Evolutionary conservation across 805 yeast species (phyloP).

Genomic region (Wickerhamiella occidentalis): DNA sequence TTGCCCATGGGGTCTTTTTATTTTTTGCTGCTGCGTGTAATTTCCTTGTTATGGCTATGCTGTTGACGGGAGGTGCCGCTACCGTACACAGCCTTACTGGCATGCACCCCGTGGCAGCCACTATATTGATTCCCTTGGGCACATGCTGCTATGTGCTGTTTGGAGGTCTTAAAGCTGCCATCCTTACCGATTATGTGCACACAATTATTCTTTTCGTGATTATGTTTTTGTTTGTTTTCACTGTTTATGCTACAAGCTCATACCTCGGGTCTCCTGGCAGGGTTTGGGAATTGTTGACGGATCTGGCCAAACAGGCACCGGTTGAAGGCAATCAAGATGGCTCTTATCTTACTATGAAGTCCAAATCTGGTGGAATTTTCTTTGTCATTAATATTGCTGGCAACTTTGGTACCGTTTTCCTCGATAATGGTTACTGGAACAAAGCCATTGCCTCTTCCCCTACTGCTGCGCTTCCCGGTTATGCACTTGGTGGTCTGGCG

Average conservation of each 20-base stretch:
- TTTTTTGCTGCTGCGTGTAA: slow-evolving; percentile 82
- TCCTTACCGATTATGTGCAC: slow-evolving; percentile 66
- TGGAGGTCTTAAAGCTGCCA: slow-evolving; percentile 77
- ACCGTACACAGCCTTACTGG: slow-evolving; percentile 73
- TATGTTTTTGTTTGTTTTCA: slow-evolving; percentile 68
- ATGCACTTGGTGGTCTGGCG: slow-evolving; percentile 74
- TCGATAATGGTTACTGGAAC: slow-evolving; percentile 82
- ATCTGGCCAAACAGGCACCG: slow-evolving; percentile 45
- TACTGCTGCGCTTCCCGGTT: slow-evolving; percentile 75
- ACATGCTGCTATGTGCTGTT: slow-evolving; percentile 61
- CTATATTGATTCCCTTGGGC: slow-evolving; percentile 72
- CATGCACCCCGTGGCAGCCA: slow-evolving; percentile 67
- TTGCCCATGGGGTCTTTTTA: slow-evolving; percentile 47
- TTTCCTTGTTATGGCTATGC: slow-evolving; percentile 83
- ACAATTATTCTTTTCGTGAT: slow-evolving; percentile 71
- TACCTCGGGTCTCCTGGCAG: slow-evolving; percentile 69
- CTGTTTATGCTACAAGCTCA: slow-evolving; percentile 58
- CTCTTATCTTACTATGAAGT: slow-evolving; percentile 76
- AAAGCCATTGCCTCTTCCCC: slow-evolving; percentile 82
- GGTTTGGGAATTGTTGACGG: slow-evolving; percentile 62
- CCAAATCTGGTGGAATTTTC: slow-evolving; percentile 78
- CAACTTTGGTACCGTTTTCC: slow-evolving; percentile 76
- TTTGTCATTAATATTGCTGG: slow-evolving; percentile 81
- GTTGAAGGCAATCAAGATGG: slow-evolving; percentile 73
- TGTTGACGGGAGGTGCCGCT: slow-evolving; percentile 82